Evolutionary conservation across 257 asterid genomes (phyloP).

Genomic region (Datura wrightii): DNA sequence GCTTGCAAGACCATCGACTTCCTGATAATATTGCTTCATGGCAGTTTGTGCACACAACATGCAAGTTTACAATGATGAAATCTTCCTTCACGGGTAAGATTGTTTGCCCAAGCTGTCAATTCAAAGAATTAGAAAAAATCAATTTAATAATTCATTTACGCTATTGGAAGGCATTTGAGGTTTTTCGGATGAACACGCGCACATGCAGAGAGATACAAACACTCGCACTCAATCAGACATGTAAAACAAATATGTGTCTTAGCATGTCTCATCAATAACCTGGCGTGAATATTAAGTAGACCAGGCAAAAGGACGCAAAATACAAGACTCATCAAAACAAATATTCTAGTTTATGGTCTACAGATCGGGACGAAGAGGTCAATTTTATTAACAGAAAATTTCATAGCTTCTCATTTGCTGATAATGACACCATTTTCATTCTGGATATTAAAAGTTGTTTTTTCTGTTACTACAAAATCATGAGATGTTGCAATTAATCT

Average conservation of each 20-base stretch:
- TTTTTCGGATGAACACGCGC: background rate
- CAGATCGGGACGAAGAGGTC: slow-evolving; percentile 17
- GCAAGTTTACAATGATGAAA: slow-evolving; percentile 66
- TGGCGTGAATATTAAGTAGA: background rate
- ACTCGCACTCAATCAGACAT: background rate
- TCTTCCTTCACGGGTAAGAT: slow-evolving; percentile 62
- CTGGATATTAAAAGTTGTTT: slow-evolving; percentile 16
- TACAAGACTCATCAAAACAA: background rate
- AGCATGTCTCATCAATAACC: slow-evolving; percentile 25
- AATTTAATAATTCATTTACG: slow-evolving; percentile 12
- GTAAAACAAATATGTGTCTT: background rate
- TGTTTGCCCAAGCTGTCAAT: slow-evolving; percentile 56
- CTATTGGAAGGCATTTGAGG: background rate
- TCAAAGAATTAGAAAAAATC: slow-evolving; percentile 23
- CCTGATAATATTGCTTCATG: slow-evolving; percentile 59
- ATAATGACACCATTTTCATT: slow-evolving; percentile 13
- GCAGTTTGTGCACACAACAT: slow-evolving; percentile 61
- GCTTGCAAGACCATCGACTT: slow-evolving; percentile 58
- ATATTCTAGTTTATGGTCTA: background rate
- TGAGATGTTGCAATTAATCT: slow-evolving; percentile 11
- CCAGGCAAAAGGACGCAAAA: background rate
- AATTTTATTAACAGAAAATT: background rate
- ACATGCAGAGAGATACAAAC: slow-evolving; percentile 15
- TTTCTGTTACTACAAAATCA: slow-evolving; percentile 8
- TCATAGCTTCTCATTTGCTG: slow-evolving; percentile 23